These are phyloP conservation scores for Iris macrosiphon DNA, from an alignment of 106 monocot species.

Conservation along the genomic window DNA sequence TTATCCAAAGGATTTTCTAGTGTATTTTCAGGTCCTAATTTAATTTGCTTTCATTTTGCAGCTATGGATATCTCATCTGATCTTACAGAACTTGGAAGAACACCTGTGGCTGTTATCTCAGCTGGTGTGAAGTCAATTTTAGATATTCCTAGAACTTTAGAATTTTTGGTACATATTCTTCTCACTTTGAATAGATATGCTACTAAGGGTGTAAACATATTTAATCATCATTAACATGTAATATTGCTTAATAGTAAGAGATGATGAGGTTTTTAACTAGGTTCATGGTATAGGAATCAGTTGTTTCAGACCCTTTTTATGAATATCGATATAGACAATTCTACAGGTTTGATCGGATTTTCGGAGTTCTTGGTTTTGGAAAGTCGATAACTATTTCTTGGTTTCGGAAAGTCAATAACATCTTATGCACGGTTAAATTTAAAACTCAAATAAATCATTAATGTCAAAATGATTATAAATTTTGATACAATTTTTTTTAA, in stretches of 20 bases:
- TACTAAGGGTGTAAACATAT: background rate
- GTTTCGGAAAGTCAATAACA: too few species aligned
- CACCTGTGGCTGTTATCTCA: slow-evolving; percentile 89
- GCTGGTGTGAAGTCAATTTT: slow-evolving; percentile 98
- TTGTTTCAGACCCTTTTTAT: too few species aligned
- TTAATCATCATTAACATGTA: background rate
- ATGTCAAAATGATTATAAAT: too few species aligned
- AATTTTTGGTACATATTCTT: slow-evolving; percentile 64
- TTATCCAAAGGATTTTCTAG: background rate
- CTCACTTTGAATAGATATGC: background rate
- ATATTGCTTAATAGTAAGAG: background rate
- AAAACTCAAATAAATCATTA: too few species aligned
- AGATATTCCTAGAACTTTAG: slow-evolving; percentile 94
- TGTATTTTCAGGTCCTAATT: background rate
- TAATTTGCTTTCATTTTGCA: slow-evolving; percentile 25
- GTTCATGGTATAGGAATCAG: too few species aligned
- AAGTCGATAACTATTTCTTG: too few species aligned
- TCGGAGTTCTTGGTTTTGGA: too few species aligned
- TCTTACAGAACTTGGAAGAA: slow-evolving; percentile 93
- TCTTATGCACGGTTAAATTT: too few species aligned
- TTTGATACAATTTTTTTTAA: too few species aligned
- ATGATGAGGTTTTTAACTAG: too few species aligned
- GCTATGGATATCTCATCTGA: slow-evolving; percentile 98
- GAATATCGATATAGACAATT: too few species aligned
- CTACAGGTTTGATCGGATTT: too few species aligned